Base-by-base conservation (phyloP, 768 basidiomycete genomes). In the Lentinula aciculospora region DNA sequence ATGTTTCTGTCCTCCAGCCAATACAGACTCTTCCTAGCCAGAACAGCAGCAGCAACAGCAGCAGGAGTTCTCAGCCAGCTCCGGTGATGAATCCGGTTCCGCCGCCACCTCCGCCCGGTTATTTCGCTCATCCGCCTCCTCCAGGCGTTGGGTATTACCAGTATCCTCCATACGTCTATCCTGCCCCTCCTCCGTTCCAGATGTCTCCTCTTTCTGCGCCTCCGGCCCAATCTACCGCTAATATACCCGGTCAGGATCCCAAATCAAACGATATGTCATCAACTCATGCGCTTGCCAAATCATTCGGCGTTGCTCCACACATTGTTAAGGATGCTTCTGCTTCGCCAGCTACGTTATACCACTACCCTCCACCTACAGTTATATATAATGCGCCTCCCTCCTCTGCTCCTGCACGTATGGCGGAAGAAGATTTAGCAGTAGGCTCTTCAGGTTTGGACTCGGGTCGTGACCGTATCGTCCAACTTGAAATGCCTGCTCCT, bases 261-360 rank as follows among this genome's bases (percentile, higher is more conserved):
- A 81, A 87, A 59, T 81, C 84, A 5, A 85, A 89, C 62, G 89
- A 94, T 69, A 81, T 92, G 78, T 87, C 89, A 50, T 84, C 80
- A 66, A 80, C 86, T 6, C 82, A 85, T 79, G 78, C 87, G 25
- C 80, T 92, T 49, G 90, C 88, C 40, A 88, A 85, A 70, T 84
- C 78, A 66, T 92, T 92, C 65, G 90, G 90, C 48, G 90, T 92
- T 28, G 81, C 85, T 50, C 75, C 83, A 27, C 78, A 80, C 42
- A 90, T 92, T 62, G 82, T 90, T 53, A 81, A 74, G 58, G 84
- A 83, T 60, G 75, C 85, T 60, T 82, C 81, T 58, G 25, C 34
- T 3, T 23, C 51, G 12, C 51, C 36, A 13, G 36, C 36, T 25
- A 19, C 51, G 10, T 32, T 53, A 9, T 53, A 37, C 25, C 36